Percentiles rank a stretch among this genome's conserved stretches.
Conservation (phyloP, 148 eudicot genomes). For the Tetragonia tetragonoides region DNA sequence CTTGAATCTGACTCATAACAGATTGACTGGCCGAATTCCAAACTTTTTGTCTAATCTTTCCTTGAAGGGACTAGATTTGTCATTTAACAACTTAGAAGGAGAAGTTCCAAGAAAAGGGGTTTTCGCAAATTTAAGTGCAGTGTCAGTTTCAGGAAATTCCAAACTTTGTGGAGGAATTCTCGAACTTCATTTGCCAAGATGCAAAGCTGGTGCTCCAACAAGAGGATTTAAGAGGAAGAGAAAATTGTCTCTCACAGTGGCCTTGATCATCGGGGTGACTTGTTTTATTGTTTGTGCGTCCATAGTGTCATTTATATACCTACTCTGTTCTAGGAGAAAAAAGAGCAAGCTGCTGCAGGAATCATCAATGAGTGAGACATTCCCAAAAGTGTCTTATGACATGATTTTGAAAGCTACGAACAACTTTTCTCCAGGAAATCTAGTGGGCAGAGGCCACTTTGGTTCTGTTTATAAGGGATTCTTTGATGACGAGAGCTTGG, state of each 20-base stretch:
- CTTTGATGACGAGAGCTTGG: neutral
- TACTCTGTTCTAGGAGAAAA: conserved; percentile 8
- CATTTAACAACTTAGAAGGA: conserved; percentile 38
- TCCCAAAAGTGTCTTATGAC: conserved; percentile 23
- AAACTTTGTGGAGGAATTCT: conserved; percentile 38
- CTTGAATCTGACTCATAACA: conserved; percentile 33
- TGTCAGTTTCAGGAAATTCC: conserved; percentile 24
- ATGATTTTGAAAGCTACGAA: neutral
- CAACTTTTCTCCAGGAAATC: conserved; percentile 14
- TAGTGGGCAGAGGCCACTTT: conserved; percentile 25
- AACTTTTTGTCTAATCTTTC: conserved; percentile 10
- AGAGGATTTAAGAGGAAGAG: neutral
- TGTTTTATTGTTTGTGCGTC: conserved; percentile 7
- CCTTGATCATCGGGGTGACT: neutral
- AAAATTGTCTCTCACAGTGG: neutral
- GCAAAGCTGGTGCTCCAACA: neutral
- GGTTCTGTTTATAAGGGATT: conserved; percentile 27
- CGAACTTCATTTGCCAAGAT: conserved; percentile 29
- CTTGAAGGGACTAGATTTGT: conserved; percentile 19
- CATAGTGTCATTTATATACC: neutral
- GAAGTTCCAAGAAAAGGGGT: conserved; percentile 30
- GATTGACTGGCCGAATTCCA: conserved; percentile 32
- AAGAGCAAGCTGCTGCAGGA: neutral
- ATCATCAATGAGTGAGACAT: neutral
- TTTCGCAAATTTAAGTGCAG: conserved; percentile 28